Base-by-base conservation (phyloP, 257 asterid genomes). In the Salvia miltiorrhiza region DNA sequence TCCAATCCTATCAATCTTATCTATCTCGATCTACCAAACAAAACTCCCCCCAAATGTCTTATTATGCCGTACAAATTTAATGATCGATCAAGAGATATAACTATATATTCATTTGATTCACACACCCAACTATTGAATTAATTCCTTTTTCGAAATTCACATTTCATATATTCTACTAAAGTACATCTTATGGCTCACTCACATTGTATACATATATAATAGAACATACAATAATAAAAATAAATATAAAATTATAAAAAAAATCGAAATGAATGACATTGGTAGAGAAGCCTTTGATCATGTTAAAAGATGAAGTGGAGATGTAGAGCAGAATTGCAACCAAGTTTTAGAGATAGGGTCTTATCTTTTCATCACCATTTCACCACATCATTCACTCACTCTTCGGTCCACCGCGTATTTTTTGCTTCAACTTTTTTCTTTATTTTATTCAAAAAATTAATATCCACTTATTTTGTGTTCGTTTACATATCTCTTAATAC, bases 271-370 rank as follows among this genome's bases (percentile, higher is more conserved):
- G 54, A 43, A 24, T 11, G 35, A 0, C 20, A 52, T 17, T 39
- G 21, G 2, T 1, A 12, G 8, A 9, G 2, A 17, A 23, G 2
- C 12, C 41, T 40, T 40, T 55, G 3, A n/a, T 26, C 16, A 54
- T 32, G 53, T 1, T 6, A 55, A 35, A 21, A 50, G 73, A 77
- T 74, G 69, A 56, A 67, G 70, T 14, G 26, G 58, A 64, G 68
- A 53, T 56, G 53, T 47, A 49, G 14, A 50, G 35, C 6, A 44
- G 72, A 60, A 81, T 66, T 28, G 56, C 55, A 72, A 43, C 88
- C 91, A 85, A 56, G 87, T 76, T 67, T 52, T 76, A 30, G 57
- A 77, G 95, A 90, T 87, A 81, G 83, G 80, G 73, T 77, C 95
- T 88, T 90, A 88, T 88, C 97, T 75, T 72, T 8, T 59, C 43